A percentile compares a stretch with the other conserved stretches of the same genome.
These are phyloP conservation scores for Ajuga chamaepitys DNA, from an alignment of 257 asterid genomes.

Conservation along the genomic window DNA sequence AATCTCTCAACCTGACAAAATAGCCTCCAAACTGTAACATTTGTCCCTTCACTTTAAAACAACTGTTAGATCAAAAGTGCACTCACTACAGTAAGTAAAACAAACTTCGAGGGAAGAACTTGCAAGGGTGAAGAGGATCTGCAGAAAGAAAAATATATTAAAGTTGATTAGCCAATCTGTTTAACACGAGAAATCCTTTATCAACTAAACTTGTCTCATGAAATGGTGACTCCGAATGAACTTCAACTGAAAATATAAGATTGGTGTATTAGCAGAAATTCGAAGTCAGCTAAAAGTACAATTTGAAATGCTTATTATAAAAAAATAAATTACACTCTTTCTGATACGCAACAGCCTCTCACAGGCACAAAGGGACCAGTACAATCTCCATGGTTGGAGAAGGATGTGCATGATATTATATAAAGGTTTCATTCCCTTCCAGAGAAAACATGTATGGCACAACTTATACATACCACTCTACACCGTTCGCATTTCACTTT, in stretches of 20 bases:
- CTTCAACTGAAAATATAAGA: not conserved
- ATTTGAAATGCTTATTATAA: not conserved
- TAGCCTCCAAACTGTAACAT: slow-evolving; percentile 5
- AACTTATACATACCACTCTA: no score
- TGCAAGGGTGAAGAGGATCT: slow-evolving; percentile 61
- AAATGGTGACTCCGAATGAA: not conserved
- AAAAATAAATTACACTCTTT: not conserved
- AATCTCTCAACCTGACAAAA: slow-evolving; percentile 61
- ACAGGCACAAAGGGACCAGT: not conserved
- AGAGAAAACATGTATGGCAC: no score
- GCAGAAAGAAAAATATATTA: slow-evolving; percentile 14
- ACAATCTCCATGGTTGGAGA: not conserved
- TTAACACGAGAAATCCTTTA: not conserved
- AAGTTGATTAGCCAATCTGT: slow-evolving; percentile 1
- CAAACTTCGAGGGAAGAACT: slow-evolving; percentile 73
- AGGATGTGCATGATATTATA: not conserved
- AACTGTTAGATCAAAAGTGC: not conserved
- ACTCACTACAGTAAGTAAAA: slow-evolving; percentile 69
- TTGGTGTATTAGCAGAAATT: not conserved
- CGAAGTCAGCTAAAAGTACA: not conserved
- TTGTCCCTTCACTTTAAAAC: slow-evolving; percentile 14
- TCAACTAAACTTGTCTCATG: not conserved
- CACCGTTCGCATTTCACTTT: no score
- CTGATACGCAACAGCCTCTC: not conserved
- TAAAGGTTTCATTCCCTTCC: no score